Evolutionary conservation across 805 yeast genomes (phyloP), one percentile per base, ranked within the genome.

Genomic region (Cyberlindnera japonica): DNA sequence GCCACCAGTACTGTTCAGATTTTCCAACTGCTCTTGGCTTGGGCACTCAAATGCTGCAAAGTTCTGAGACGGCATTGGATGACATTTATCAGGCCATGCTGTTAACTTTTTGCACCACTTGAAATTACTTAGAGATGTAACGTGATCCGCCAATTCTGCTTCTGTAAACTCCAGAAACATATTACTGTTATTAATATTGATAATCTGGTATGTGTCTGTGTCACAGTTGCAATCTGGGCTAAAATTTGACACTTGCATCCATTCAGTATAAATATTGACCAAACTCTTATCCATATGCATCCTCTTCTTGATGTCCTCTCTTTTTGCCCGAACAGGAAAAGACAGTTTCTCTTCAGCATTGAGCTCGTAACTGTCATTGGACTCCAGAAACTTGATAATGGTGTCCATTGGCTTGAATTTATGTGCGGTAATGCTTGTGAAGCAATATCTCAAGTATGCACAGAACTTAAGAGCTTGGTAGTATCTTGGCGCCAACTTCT

Each of bases 331-430:
- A 7, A 33, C 4, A 1, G 28, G 6, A 23, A 37, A 35, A 15
- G 41, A 16, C 3, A 38, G 6, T 11, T 26, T 16, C 8, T 33
- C 24, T 3, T 44, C 44, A 13, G 43, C 40, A 6, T 18, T 27
- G 12, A 38, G 13, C 13, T 29, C 33, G 10, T 31, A 19, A 14
- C 37, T 33, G 16, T 50, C 51, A 37, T 40, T 38, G 2, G 46
- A 34, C 31, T 52, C 51, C 31, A 52, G 26, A 27, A 44, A 50
- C 27, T 38, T 47, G 17, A 52, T 42, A 15, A 50, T 45, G 12
- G 43, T 40, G 14, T 45, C 41, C 51, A 52, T 45, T 1, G 51
- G 34, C 24, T 36, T 31, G 34, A 52, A 50, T 23, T 44, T 42
- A 25, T 49, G 37, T 1, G 32, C 36, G 5, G 36, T 41, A 18